Percentiles rank a stretch among this genome's conserved stretches.
These are phyloP conservation scores for Botryococcus braunii DNA, from an alignment of 163 green algal species.

Conservation along the genomic window DNA sequence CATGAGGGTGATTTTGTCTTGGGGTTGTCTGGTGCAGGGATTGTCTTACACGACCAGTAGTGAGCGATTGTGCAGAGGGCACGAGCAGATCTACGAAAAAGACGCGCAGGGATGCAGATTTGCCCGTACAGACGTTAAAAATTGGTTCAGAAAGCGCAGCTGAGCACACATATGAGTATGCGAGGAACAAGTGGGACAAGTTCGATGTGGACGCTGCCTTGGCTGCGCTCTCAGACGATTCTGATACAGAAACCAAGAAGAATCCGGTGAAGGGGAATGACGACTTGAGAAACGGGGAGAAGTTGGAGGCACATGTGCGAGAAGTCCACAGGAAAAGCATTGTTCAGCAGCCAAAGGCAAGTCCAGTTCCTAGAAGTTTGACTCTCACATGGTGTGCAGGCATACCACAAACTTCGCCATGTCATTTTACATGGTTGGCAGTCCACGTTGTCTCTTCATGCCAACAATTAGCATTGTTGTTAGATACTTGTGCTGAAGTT, in stretches of 20 bases:
- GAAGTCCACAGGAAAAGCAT: not conserved
- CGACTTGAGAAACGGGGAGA: not conserved
- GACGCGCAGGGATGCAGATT: too few species aligned
- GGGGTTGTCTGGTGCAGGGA: too few species aligned
- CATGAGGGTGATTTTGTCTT: too few species aligned
- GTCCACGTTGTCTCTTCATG: too few species aligned
- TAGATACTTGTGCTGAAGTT: too few species aligned
- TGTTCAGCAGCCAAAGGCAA: not conserved
- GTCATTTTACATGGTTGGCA: too few species aligned
- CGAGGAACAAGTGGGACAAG: conserved; percentile 60
- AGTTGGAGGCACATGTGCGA: not conserved
- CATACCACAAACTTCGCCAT: not conserved
- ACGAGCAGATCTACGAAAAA: too few species aligned
- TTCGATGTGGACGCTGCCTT: conserved; percentile 62
- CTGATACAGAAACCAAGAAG: not conserved
- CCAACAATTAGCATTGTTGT: too few species aligned
- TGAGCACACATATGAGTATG: conserved; percentile 64
- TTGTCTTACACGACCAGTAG: too few species aligned
- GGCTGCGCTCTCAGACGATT: conserved; percentile 17
- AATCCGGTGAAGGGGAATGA: too few species aligned
- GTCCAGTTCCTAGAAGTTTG: not conserved
- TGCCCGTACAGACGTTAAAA: too few species aligned
- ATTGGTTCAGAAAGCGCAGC: conserved; percentile 35
- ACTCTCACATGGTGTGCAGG: not conserved
- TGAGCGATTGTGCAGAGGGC: too few species aligned